A percentile compares a stretch with the other conserved stretches of the same genome.
phyloP scores from a whole-genome alignment of 2,329 filamentous ascomycete genomes.

The Clarireedia homoeocarpa region DNA sequence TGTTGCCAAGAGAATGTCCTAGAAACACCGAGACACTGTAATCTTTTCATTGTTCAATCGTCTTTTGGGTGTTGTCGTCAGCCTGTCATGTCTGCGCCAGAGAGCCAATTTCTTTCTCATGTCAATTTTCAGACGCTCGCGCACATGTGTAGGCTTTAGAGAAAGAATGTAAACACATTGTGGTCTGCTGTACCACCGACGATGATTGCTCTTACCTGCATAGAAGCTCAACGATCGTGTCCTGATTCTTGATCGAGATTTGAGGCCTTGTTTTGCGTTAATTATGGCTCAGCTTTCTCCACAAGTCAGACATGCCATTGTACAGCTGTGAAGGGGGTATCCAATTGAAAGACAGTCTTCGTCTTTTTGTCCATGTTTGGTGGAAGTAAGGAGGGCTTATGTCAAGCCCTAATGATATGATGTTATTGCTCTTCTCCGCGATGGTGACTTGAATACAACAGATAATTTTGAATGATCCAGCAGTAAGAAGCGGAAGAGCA shows the following conservation, averaged over 20 bases:
- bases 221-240: conserved; percentile 57
- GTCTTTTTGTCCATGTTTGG: conserved; percentile 36
- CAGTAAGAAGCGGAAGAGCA: too few species aligned
- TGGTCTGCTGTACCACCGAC: too few species aligned
- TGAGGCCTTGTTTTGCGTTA: conserved; percentile 44
- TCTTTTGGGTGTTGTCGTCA: too few species aligned
- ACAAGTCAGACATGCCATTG: conserved; percentile 43
- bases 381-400: neutral
- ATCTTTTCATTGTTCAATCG: too few species aligned
- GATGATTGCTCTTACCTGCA: conserved; percentile 44
- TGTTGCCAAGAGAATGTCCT: too few species aligned
- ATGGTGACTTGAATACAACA: neutral
- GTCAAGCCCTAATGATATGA: neutral
- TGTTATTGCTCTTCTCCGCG: neutral
- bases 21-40: too few species aligned
- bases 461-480: too few species aligned
- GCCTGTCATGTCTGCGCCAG: too few species aligned
- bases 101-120: too few species aligned
- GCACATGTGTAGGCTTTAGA: too few species aligned
- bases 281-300: neutral
- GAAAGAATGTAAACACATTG: too few species aligned
- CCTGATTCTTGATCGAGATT: conserved; percentile 49
- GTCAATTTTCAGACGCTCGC: too few species aligned
- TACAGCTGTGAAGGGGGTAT: conserved; percentile 54
- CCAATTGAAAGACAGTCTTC: conserved; percentile 55